Evolutionary conservation across 192 early-diverging fungal genomes (phyloP), one percentile per base, ranked within the genome.

Genomic region (Pilaira anomala): DNA sequence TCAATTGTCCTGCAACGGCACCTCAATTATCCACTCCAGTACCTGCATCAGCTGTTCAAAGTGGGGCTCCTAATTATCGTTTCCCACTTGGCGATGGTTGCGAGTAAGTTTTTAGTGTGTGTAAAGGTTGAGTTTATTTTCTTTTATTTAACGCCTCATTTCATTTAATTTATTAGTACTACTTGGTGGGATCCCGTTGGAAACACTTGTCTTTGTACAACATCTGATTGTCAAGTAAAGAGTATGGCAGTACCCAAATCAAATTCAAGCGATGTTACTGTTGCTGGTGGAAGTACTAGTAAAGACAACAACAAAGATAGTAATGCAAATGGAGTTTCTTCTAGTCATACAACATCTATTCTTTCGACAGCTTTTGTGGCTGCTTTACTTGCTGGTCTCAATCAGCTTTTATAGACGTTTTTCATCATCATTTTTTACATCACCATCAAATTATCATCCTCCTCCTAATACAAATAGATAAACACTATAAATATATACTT

Each of bases 171-270:
- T 28, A 13, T 49, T 67, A 85, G 84, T 45, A 71, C 78, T 26
- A 63, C 79, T 18, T 88, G 80, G 78, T 90, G 86, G 86, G 85
- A 90, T 67, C 88, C 88, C 30, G 68, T 52, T 69, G 80, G 51
- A 62, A 76, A 66, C 22, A 59, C 49, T 2, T 90, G 88, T 67
- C 44, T 82, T 11, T 90, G 88, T 70, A 69, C 61, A 1, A 63
- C 62, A 50, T 65, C 67, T 13, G 59, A 66, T 36, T 89, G 87
- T 64, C 62, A 69, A 0, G 82, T 73, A 45, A 82, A 77, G n/a
- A 84, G 81, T 42, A 64, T 67, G 3, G 67, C 76, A 16, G 65
- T 70, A 12, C 19, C 56, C 24, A 62, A 24, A 2, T 8, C 60
- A 4, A 29, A 26, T 9, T 16, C 33, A 5, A 36, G 7, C 4